Percentiles rank a stretch among this genome's conserved stretches.
These are phyloP conservation scores for Neocucurbitaria cava DNA, from an alignment of 2,329 filamentous ascomycete species.

Conservation along the genomic window DNA sequence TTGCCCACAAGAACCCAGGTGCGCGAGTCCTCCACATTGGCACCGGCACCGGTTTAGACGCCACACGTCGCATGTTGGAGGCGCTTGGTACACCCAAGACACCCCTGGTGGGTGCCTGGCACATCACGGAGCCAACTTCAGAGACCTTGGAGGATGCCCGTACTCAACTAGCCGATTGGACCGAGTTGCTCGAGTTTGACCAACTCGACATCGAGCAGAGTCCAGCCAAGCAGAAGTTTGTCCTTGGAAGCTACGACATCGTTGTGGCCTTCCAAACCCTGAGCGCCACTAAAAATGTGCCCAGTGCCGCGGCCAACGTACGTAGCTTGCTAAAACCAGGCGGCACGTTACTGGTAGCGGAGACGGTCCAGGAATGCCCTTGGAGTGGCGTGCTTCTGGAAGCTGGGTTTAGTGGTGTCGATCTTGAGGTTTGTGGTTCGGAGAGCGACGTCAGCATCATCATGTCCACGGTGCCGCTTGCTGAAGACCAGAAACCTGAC, in stretches of 20 bases:
- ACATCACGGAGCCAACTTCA: constrained; percentile 10
- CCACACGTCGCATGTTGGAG: constrained; percentile 7
- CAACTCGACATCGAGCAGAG: constrained; percentile 23
- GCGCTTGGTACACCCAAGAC: no score
- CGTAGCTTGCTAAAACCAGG: constrained; percentile 43
- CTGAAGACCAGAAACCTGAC: no score
- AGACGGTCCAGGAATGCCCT: no score
- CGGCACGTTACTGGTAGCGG: constrained; percentile 57
- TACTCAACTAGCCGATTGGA: background rate
- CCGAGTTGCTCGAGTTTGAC: constrained; percentile 2
- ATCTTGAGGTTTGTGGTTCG: no score
- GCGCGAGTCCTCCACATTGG: constrained; percentile 45
- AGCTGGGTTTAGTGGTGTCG: no score
- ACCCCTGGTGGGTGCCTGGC: background rate
- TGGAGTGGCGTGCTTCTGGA: no score
- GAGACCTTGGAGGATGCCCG: constrained; percentile 29
- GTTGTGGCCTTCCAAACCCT: constrained; percentile 20
- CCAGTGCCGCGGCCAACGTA: constrained; percentile 16
- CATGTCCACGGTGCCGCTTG: no score
- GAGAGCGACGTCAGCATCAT: no score
- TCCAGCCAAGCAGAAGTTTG: constrained; percentile 14
- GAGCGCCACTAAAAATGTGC: constrained; percentile 17
- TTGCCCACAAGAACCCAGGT: constrained; percentile 46
- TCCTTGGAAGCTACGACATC: constrained; percentile 24
- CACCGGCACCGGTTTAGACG: constrained; percentile 15